phyloP scores from a whole-genome alignment of 2,329 filamentous ascomycete genomes.

The Neonectria magnoliae region DNA sequence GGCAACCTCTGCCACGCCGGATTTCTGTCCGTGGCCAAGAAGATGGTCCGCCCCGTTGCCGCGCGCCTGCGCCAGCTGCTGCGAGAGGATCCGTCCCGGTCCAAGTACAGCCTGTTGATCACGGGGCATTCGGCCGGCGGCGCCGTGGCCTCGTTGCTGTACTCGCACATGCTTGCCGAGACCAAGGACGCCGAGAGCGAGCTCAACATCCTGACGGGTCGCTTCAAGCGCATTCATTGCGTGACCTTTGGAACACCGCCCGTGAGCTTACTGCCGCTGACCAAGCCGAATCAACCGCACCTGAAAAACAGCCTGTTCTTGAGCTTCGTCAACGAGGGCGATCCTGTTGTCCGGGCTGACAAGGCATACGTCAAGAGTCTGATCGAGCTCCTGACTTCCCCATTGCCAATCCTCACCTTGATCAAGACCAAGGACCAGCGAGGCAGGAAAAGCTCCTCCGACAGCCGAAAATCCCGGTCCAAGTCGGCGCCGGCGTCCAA shows the following conservation, averaged over 20 bases:
- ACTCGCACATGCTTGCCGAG: slow-evolving; percentile 79
- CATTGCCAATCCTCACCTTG: slow-evolving; percentile 56
- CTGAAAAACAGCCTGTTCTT: slow-evolving; percentile 78
- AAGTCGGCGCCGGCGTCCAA: slow-evolving; percentile 5
- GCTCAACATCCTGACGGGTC: slow-evolving; percentile 73
- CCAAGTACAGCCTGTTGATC: slow-evolving; percentile 77
- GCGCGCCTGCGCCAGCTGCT: slow-evolving; percentile 74
- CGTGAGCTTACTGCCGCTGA: slow-evolving; percentile 74
- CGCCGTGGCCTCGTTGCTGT: slow-evolving; percentile 82
- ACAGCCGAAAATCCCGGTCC: slow-evolving; percentile 25
- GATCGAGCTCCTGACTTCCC: slow-evolving; percentile 74
- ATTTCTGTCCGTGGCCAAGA: slow-evolving; percentile 78
- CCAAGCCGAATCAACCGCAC: slow-evolving; percentile 61
- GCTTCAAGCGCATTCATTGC: slow-evolving; percentile 84
- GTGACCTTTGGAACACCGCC: slow-evolving; percentile 88
- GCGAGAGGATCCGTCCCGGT: slow-evolving; percentile 74
- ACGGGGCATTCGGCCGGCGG: slow-evolving; percentile 90
- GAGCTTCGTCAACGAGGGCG: slow-evolving; percentile 86
- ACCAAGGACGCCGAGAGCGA: slow-evolving; percentile 68
- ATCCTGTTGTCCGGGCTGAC: slow-evolving; percentile 81
- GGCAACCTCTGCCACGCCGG: slow-evolving; percentile 84
- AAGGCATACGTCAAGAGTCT: slow-evolving; percentile 78
- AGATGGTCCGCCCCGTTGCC: slow-evolving; percentile 80
- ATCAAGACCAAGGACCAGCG: slow-evolving; percentile 27
- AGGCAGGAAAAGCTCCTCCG: slow-evolving; percentile 30